phyloP scores from a whole-genome alignment of 768 basidiomycete genomes.

The Mycena galopus region DNA sequence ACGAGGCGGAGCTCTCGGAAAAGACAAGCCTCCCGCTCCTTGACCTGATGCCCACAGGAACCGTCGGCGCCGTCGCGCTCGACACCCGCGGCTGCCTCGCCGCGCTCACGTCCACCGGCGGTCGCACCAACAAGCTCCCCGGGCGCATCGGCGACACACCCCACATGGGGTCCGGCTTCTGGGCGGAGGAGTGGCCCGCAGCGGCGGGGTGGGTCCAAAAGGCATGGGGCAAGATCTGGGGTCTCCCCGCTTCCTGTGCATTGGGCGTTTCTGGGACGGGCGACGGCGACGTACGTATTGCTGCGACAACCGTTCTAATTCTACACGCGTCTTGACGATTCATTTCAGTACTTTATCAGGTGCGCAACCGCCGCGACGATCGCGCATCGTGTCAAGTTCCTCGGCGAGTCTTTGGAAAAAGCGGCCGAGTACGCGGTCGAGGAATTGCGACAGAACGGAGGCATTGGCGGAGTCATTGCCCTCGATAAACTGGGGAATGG shows the following conservation, averaged over 20 bases:
- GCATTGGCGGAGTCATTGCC: slow-evolving; percentile 82
- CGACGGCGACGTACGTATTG: slow-evolving; percentile 79
- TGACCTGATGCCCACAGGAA: slow-evolving; percentile 78
- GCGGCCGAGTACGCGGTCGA: slow-evolving; percentile 71
- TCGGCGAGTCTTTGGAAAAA: slow-evolving; percentile 65
- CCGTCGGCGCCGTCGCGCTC: slow-evolving; percentile 88
- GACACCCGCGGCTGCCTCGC: slow-evolving; percentile 82
- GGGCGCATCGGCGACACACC: slow-evolving; percentile 91
- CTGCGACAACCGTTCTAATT: neutral
- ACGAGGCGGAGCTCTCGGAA: too few relatives aligned
- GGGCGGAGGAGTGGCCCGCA: slow-evolving; percentile 83
- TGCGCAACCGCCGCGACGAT: slow-evolving; percentile 75
- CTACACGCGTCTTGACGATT: neutral
- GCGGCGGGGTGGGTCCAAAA: slow-evolving; percentile 45
- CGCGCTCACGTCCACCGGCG: slow-evolving; percentile 83
- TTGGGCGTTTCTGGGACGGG: slow-evolving; percentile 89
- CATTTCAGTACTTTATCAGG: slow-evolving; percentile 81
- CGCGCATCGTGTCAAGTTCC: slow-evolving; percentile 73
- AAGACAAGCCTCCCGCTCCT: slow-evolving; percentile 48
- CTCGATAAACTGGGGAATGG: slow-evolving; percentile 79
- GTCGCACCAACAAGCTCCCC: slow-evolving; percentile 85
- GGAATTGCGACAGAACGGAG: slow-evolving; percentile 69
- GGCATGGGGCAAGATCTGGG: slow-evolving; percentile 56
- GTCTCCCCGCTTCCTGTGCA: slow-evolving; percentile 53
- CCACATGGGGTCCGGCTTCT: slow-evolving; percentile 81